phyloP scores from a whole-genome alignment of 352 stramenopile genomes.

The Hyaloperonospora brassicae region DNA sequence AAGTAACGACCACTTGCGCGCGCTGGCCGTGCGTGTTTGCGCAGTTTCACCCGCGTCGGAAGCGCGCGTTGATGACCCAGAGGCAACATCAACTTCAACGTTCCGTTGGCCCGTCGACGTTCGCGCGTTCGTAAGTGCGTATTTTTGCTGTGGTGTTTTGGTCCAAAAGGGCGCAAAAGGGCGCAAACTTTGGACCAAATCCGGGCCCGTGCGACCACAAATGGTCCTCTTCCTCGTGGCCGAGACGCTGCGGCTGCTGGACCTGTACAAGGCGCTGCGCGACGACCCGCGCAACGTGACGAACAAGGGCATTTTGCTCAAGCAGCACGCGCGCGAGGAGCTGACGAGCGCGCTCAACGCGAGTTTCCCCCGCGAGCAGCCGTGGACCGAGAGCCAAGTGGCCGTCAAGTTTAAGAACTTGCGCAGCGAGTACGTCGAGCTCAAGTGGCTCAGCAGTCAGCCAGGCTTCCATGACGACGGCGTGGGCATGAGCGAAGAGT shows the following conservation, averaged over 20 bases:
- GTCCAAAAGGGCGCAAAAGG: neutral
- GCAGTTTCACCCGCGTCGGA: too few species aligned
- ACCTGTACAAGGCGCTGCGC: slow-evolving; percentile 38
- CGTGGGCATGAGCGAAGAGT: slow-evolving; percentile 32
- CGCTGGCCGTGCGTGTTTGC: too few species aligned
- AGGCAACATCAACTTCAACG: too few species aligned
- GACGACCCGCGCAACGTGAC: slow-evolving; percentile 38
- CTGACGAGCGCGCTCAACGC: slow-evolving; percentile 41
- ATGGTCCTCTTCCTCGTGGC: slow-evolving; percentile 58
- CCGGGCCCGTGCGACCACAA: neutral
- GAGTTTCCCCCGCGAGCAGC: slow-evolving; percentile 25
- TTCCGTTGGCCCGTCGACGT: too few species aligned
- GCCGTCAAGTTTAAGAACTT: slow-evolving; percentile 65
- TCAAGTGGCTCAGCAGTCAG: slow-evolving; percentile 39
- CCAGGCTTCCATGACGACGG: slow-evolving; percentile 35
- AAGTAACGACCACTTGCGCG: too few species aligned
- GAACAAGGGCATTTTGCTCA: slow-evolving; percentile 40
- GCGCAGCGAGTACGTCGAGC: slow-evolving; percentile 42
- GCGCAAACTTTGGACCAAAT: neutral
- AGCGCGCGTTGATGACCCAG: too few species aligned
- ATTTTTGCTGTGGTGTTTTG: neutral
- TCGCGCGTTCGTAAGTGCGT: too few species aligned
- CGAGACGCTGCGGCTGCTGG: slow-evolving; percentile 42
- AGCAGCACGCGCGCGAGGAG: slow-evolving; percentile 33
- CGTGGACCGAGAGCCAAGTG: slow-evolving; percentile 48